Percentiles rank a stretch among this genome's conserved stretches.
Conservation (phyloP, 768 basidiomycete species). For the Pleurotus ostreatus region DNA sequence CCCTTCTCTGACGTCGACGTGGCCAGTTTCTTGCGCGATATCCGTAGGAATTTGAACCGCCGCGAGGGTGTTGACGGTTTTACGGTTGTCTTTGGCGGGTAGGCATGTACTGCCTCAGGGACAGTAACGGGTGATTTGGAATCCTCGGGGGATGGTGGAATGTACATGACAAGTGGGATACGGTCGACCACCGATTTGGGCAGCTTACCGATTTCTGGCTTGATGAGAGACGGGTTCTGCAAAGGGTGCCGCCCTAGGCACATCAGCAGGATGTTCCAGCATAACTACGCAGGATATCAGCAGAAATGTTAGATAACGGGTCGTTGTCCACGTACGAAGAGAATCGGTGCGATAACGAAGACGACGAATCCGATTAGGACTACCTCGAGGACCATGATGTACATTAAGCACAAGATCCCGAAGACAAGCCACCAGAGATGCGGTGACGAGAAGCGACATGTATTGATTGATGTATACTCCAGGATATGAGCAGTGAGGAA, state of each 20-base stretch:
- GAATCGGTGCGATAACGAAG: slow-evolving; percentile 73
- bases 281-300: slow-evolving; percentile 37
- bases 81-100: slow-evolving; percentile 52
- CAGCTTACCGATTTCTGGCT: slow-evolving; percentile 75
- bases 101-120: slow-evolving; percentile 49
- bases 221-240: slow-evolving; percentile 68
- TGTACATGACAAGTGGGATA: slow-evolving; percentile 83
- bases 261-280: slow-evolving; percentile 76
- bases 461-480: slow-evolving; percentile 69
- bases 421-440: slow-evolving; percentile 88
- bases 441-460: slow-evolving; percentile 70
- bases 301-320: slow-evolving; percentile 8
- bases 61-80: slow-evolving; percentile 28
- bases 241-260: slow-evolving; percentile 79
- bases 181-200: slow-evolving; percentile 67
- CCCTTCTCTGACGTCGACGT: background rate
- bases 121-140: slow-evolving; percentile 29
- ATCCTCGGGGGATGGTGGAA: slow-evolving; percentile 65
- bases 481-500: slow-evolving; percentile 80
- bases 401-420: slow-evolving; percentile 75
- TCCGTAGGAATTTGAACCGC: slow-evolving; percentile 52
- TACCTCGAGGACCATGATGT: slow-evolving; percentile 68
- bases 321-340: slow-evolving; percentile 55
- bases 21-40: slow-evolving; percentile 19
- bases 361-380: slow-evolving; percentile 71